phyloP scores from a whole-genome alignment of 257 asterid genomes.

The Nicotiana knightiana region DNA sequence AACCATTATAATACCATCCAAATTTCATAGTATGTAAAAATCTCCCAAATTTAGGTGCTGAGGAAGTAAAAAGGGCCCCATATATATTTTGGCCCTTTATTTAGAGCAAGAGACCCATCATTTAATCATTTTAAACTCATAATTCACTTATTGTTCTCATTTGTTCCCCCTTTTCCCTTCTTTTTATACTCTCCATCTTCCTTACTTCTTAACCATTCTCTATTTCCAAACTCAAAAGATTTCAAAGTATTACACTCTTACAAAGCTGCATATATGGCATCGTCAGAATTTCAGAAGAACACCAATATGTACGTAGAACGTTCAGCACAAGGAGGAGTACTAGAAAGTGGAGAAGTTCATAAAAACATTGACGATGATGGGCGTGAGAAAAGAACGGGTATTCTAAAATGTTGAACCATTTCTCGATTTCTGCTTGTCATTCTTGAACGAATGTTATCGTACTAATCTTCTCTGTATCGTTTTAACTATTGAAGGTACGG shows the following conservation, averaged over 20 bases:
- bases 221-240: not conserved
- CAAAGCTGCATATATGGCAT: not conserved
- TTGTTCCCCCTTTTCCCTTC: not conserved
- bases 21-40: not conserved
- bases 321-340: not conserved
- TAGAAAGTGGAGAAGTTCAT: not conserved
- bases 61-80: not conserved
- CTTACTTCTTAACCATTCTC: not conserved
- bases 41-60: not conserved
- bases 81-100: not conserved
- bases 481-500: conserved; percentile 4
- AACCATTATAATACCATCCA: not conserved
- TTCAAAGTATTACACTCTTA: not conserved
- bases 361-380: conserved; percentile 15
- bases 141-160: not conserved
- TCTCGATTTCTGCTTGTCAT: not conserved
- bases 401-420: too few species aligned
- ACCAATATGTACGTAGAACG: not conserved
- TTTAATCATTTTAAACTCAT: not conserved
- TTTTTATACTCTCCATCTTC: not conserved
- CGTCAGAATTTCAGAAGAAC: conserved; percentile 7
- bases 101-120: not conserved
- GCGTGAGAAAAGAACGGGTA: conserved; percentile 13
- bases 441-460: not conserved
- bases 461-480: not conserved